phyloP scores from a whole-genome alignment of 2,329 filamentous ascomycete species.

The Trichoderma semiorbis region DNA sequence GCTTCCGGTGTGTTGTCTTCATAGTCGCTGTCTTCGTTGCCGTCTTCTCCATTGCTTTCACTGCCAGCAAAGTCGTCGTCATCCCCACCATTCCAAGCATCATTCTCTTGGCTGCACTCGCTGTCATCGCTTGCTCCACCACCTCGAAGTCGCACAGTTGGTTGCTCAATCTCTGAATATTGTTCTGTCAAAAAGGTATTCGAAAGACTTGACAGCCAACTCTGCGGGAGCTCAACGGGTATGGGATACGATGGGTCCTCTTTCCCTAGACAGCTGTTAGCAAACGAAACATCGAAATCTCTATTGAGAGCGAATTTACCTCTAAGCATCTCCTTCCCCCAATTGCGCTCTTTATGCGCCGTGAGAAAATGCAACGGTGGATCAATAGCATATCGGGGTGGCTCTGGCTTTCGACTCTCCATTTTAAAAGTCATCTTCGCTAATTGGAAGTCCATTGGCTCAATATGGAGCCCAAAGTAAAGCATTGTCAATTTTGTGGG shows the following conservation, averaged over 20 bases:
- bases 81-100: not conserved
- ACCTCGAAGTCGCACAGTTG: constrained; percentile 2
- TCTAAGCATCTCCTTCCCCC: constrained; percentile 26
- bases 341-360: constrained; percentile 30
- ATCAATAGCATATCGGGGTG: constrained; percentile 21
- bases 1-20: not conserved
- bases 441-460: constrained; percentile 31
- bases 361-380: constrained; percentile 35
- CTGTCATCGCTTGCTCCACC: not conserved
- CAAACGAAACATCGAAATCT: too few species aligned
- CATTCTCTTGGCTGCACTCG: not conserved
- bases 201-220: not conserved
- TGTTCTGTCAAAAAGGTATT: not conserved
- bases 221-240: not conserved
- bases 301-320: constrained; percentile 18
- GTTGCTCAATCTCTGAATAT: not conserved
- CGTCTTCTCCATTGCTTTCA: not conserved
- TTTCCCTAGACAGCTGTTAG: not conserved
- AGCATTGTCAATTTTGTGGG: constrained; percentile 44
- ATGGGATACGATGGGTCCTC: not conserved
- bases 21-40: not conserved
- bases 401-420: constrained; percentile 21
- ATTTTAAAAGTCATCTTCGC: constrained; percentile 26
- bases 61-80: not conserved
- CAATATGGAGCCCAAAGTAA: constrained; percentile 46